A percentile compares a stretch with the other conserved stretches of the same genome.
These are phyloP conservation scores for Vanrija sp. DNA, from an alignment of 1,284 basidiomycete species.

Conservation along the genomic window DNA sequence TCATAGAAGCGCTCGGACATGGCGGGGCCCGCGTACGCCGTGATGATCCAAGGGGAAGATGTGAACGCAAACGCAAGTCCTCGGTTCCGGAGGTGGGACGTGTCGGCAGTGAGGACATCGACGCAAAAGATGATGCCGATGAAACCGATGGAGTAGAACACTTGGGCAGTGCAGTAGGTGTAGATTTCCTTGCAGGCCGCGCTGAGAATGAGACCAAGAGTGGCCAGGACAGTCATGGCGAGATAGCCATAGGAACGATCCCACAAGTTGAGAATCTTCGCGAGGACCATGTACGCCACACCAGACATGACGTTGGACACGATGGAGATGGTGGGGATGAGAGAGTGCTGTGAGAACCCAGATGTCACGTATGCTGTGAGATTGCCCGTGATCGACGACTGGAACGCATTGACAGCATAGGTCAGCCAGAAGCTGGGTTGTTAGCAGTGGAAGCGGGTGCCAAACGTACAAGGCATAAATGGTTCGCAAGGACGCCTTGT, in stretches of 20 bases:
- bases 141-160: constrained; percentile 45
- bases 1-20: constrained; percentile 34
- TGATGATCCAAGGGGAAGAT: constrained; percentile 49
- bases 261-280: constrained; percentile 39
- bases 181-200: constrained; percentile 34
- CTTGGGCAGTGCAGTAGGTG: constrained; percentile 37
- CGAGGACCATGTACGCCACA: constrained; percentile 35
- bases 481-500: constrained; percentile 20
- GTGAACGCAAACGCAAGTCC: constrained; percentile 50
- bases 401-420: constrained; percentile 41
- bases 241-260: constrained; percentile 33
- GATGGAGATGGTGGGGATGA: constrained; percentile 40
- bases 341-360: constrained; percentile 35
- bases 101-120: constrained; percentile 50
- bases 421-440: constrained; percentile 34
- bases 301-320: constrained; percentile 35
- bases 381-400: constrained; percentile 36
- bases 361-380: constrained; percentile 31
- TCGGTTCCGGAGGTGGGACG: constrained; percentile 45
- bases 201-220: constrained; percentile 39
- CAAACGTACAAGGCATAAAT: constrained; percentile 32
- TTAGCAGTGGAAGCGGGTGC: not conserved
- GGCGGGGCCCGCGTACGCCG: constrained; percentile 47
- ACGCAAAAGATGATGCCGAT: constrained; percentile 46
- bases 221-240: constrained; percentile 26